Evolutionary conservation across 306 rosid genomes (phyloP), one percentile per base, ranked within the genome.

Genomic region (Vicia villosa): DNA sequence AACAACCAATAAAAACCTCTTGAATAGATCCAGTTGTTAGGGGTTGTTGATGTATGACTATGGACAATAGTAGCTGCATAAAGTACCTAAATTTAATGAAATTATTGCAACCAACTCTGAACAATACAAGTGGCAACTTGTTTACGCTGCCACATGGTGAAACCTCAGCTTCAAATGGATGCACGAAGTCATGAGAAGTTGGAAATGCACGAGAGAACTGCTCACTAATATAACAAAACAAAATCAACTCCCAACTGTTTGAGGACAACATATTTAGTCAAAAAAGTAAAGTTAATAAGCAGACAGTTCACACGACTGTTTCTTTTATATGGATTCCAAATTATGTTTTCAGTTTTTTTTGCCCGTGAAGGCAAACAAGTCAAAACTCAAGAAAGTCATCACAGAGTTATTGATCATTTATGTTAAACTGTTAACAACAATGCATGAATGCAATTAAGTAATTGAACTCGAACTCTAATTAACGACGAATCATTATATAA

Each of bases 141-240:
- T 63, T 3, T 69, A 38, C 10, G 76, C 68, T 63, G 84, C 84
- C 89, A 82, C 75, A 56, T 87, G 96, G 81, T 74, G 78, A 63
- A 85, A 75, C 38, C 65, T 57, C 45, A 49, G 78, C 89, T 76
- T 68, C 80, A 83, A 38, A 21, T 21, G 16, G 21, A 26, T 70
- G 47, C 10, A 61, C 34, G 38, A n/a, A 81, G 20, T 70, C 61
- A 55, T 63, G 57, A 74, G 85, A 83, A 79, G 92, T 78, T 80
- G 85, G 77, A 78, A 72, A 46, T 80, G 83, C 96, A 86, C 96
- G 89, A 83, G 96, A 68, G 82, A 64, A 70, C 68, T 64, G 73
- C 81, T 60, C 63, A 57, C 30, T 15, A 63, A 32, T 13, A 37
- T 13, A 63, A 54, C 54, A 63, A 30, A 40, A 52, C 7, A 43